Evolutionary conservation across 1,139 yeast species (phyloP).

Genomic region (Saccharomyces hybrid): DNA sequence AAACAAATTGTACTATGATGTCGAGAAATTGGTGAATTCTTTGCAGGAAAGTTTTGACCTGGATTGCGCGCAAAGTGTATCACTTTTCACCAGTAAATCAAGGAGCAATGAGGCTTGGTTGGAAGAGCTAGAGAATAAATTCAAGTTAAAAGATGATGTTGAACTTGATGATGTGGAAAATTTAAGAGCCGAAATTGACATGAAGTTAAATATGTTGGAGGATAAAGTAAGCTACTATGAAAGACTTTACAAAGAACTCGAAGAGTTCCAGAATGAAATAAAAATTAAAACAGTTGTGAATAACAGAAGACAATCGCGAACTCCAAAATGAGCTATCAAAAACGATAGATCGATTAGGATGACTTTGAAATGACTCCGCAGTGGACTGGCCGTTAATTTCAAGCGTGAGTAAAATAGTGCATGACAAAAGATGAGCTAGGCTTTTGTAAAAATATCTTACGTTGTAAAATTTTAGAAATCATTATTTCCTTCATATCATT

Average conservation of each 20-base stretch:
- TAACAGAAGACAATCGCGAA: conserved; percentile 10
- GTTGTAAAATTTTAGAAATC: too few relatives aligned
- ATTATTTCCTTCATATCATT: too few relatives aligned
- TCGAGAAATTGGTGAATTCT: neutral
- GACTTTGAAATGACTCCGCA: neutral
- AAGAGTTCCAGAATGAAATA: conserved; percentile 22
- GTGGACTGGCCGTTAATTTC: neutral
- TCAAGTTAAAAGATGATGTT: conserved; percentile 10
- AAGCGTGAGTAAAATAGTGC: too few relatives aligned
- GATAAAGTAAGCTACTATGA: conserved; percentile 19
- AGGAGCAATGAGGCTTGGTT: conserved; percentile 17
- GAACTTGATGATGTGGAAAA: conserved; percentile 11
- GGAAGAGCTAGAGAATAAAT: conserved; percentile 14
- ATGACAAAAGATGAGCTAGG: too few relatives aligned
- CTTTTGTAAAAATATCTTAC: too few relatives aligned
- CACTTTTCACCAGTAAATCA: neutral
- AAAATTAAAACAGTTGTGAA: conserved; percentile 18
- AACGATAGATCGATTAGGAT: neutral
- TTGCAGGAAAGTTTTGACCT: neutral
- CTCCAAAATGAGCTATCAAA: neutral
- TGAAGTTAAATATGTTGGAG: conserved; percentile 16
- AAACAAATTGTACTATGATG: neutral
- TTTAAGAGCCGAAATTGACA: conserved; percentile 9
- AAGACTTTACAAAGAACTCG: conserved; percentile 23
- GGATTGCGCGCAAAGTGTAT: neutral